Conservation (phyloP, 345 rosid species). For the Salix caprea region DNA sequence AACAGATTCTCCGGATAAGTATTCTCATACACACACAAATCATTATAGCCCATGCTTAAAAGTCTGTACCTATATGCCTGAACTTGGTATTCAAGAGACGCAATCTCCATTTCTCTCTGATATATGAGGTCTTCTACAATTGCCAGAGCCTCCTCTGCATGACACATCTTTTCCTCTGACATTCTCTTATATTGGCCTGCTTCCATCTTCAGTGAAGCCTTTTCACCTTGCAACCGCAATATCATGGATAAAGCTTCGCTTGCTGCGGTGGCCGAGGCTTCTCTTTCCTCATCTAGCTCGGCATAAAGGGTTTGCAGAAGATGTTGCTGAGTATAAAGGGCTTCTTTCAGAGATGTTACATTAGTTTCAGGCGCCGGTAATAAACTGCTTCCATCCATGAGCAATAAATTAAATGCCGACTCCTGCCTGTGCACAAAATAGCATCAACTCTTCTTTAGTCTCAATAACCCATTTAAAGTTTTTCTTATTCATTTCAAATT, state of each 20-base stretch:
- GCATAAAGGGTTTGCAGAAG: constrained; percentile 63
- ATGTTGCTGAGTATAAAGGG: constrained; percentile 66
- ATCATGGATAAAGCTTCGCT: constrained; percentile 89
- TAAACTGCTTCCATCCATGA: constrained; percentile 42
- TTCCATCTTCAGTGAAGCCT: constrained; percentile 73
- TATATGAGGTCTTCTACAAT: constrained; percentile 67
- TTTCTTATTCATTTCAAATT: too few relatives aligned
- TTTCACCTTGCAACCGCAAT: constrained; percentile 76
- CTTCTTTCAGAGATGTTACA: constrained; percentile 41
- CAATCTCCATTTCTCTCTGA: constrained; percentile 82
- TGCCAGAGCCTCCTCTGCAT: constrained; percentile 71
- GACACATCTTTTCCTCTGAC: constrained; percentile 76
- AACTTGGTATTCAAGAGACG: constrained; percentile 75
- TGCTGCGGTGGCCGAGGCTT: constrained; percentile 68
- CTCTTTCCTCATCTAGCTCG: constrained; percentile 83
- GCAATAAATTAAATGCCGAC: background rate
- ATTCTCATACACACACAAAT: constrained; percentile 40
- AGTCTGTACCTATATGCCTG: constrained; percentile 70
- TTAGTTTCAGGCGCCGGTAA: constrained; percentile 36
- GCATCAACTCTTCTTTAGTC: background rate
- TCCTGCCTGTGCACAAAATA: background rate
- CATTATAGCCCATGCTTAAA: constrained; percentile 62
- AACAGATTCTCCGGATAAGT: constrained; percentile 43
- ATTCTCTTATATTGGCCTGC: constrained; percentile 82
- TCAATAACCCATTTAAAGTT: background rate